Percentiles rank a stretch among this genome's conserved stretches.
Evolutionary conservation across 2,329 filamentous ascomycete genomes (phyloP).

Genomic region (Chaetomiaceae sp.): DNA sequence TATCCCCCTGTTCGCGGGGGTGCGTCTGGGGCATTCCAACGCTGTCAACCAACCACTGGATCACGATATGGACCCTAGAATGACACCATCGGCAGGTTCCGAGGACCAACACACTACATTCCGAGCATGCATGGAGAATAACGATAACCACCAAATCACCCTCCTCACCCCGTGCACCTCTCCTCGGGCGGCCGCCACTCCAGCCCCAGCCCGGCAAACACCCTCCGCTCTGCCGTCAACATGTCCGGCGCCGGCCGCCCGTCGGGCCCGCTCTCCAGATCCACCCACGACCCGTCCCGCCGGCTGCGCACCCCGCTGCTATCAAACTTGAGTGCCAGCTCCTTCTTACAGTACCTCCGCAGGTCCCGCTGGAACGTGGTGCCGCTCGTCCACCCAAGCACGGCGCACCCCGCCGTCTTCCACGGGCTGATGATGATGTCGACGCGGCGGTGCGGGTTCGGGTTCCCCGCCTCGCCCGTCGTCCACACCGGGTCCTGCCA

Average conservation of each 20-base stretch:
- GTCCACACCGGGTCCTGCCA: slow-evolving; percentile 69
- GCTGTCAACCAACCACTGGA: slow-evolving; percentile 2
- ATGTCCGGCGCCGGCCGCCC: slow-evolving; percentile 54
- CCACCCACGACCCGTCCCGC: slow-evolving; percentile 61
- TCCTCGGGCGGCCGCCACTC: slow-evolving; percentile 61
- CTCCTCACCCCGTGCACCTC: slow-evolving; percentile 58
- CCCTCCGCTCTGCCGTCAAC: slow-evolving; percentile 69
- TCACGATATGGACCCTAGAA: slow-evolving; percentile 3
- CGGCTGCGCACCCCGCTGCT: slow-evolving; percentile 76
- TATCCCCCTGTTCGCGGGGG: background rate
- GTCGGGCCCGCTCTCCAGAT: slow-evolving; percentile 55
- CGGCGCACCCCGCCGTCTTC: slow-evolving; percentile 81
- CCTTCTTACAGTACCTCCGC: slow-evolving; percentile 69
- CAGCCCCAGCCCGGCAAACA: slow-evolving; percentile 73
- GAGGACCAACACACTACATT: background rate
- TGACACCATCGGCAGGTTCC: slow-evolving; percentile 15
- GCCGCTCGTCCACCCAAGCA: slow-evolving; percentile 82
- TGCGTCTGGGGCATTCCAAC: background rate
- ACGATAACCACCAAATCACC: background rate
- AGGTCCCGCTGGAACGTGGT: slow-evolving; percentile 89
- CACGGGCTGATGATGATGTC: slow-evolving; percentile 90
- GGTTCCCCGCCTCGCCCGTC: slow-evolving; percentile 47
- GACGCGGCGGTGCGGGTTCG: slow-evolving; percentile 74
- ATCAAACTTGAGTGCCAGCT: slow-evolving; percentile 77
- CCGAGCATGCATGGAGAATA: too few species aligned